Percentiles rank a stretch among this genome's conserved stretches.
Evolutionary conservation across 306 rosid species (phyloP).

Genomic region (Gillenia trifoliata): DNA sequence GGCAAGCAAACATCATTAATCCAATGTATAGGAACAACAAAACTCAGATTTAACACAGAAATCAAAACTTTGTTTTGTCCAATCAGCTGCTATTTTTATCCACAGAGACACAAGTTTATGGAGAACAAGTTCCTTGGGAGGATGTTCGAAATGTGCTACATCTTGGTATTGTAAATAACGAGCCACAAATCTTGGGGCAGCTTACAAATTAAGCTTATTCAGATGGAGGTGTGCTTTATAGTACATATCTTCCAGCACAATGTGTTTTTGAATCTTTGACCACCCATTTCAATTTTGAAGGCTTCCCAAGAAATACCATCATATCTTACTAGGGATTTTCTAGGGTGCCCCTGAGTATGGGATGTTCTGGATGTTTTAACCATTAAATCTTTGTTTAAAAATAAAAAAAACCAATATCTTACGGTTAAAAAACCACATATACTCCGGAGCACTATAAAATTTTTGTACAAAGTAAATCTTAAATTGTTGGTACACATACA

Average conservation of each 20-base stretch:
- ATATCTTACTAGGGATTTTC: not conserved
- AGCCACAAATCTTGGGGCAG: not conserved
- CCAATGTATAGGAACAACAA: not conserved
- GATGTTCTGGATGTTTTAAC: no score
- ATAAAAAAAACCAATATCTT: no score
- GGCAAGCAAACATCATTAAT: not conserved
- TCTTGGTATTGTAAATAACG: not conserved
- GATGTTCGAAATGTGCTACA: not conserved
- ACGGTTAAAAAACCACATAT: no score
- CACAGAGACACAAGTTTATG: not conserved
- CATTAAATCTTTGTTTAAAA: no score
- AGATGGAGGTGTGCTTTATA: not conserved
- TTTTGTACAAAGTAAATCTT: not conserved
- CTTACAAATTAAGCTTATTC: not conserved
- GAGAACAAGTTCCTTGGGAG: not conserved
- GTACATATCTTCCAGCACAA: not conserved
- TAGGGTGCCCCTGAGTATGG: no score
- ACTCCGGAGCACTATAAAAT: no score
- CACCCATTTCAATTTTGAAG: not conserved
- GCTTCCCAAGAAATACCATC: not conserved
- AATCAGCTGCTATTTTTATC: constrained; percentile 2
- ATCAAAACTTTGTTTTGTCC: not conserved
- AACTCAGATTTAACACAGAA: not conserved
- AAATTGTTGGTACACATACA: not conserved
- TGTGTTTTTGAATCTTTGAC: not conserved